Percentiles rank a stretch among this genome's conserved stretches.
Conservation (phyloP, 768 basidiomycete species). For the Macrolepiota dolichaula region DNA sequence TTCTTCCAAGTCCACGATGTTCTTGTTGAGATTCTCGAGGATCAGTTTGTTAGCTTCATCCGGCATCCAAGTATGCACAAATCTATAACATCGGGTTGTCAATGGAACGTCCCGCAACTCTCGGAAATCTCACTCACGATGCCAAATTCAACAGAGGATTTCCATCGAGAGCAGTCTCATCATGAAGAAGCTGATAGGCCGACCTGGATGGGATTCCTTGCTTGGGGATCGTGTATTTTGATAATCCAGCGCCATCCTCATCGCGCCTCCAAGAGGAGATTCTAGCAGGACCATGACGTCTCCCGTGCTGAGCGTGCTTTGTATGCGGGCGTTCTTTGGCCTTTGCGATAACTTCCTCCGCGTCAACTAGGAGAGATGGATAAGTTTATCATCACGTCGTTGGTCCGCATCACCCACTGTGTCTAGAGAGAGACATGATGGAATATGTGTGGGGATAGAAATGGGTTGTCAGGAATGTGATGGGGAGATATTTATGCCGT, state of each 20-base stretch:
- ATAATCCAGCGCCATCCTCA: slow-evolving; percentile 33
- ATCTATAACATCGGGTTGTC: slow-evolving; percentile 21
- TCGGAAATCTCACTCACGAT: slow-evolving; percentile 40
- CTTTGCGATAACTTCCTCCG: slow-evolving; percentile 44
- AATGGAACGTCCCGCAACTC: neutral
- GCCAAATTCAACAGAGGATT: slow-evolving; percentile 62
- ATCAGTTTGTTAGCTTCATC: slow-evolving; percentile 51
- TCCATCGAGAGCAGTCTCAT: slow-evolving; percentile 56
- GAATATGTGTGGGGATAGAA: neutral
- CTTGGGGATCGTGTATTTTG: slow-evolving; percentile 45
- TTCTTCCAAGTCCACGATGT: slow-evolving; percentile 65
- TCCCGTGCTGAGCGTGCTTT: slow-evolving; percentile 26
- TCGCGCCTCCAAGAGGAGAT: slow-evolving; percentile 33
- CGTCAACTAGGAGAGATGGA: slow-evolving; percentile 32
- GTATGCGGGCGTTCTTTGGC: slow-evolving; percentile 35
- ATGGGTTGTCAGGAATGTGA: neutral
- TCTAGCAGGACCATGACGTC: slow-evolving; percentile 25
- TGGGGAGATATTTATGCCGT: slow-evolving; percentile 6
- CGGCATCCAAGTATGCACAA: slow-evolving; percentile 59
- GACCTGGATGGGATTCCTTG: slow-evolving; percentile 40
- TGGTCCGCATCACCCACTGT: slow-evolving; percentile 24
- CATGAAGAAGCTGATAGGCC: slow-evolving; percentile 49
- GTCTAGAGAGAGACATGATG: slow-evolving; percentile 34
- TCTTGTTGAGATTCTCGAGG: slow-evolving; percentile 62
- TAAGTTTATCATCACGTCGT: neutral